Percentiles rank a stretch among this genome's conserved stretches.
Evolutionary conservation across 208 protist species (phyloP).

Genomic region (Leishmania turanica): DNA sequence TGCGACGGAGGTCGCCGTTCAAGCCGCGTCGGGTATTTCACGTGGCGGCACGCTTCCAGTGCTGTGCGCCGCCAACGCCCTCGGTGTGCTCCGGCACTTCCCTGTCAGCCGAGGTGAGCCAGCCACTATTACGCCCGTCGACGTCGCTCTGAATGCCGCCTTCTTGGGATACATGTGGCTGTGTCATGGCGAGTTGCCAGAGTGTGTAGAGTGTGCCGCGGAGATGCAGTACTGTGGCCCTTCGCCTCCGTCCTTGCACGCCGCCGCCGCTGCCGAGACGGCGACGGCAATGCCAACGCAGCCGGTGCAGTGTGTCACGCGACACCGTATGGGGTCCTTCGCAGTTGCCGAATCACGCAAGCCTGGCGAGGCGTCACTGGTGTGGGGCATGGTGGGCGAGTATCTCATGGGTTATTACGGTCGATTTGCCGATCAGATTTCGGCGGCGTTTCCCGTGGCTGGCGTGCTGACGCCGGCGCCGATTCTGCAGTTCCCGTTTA

Average conservation of each 20-base stretch:
- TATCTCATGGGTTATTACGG: constrained; percentile 81
- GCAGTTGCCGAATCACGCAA: constrained; percentile 24
- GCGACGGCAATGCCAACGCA: background rate
- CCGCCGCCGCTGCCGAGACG: background rate
- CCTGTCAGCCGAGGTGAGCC: constrained; percentile 42
- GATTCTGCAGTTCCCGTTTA: constrained; percentile 35
- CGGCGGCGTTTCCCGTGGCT: constrained; percentile 37
- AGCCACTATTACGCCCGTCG: constrained; percentile 56
- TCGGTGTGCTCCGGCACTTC: constrained; percentile 56
- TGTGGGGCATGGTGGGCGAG: constrained; percentile 82
- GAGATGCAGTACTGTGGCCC: constrained; percentile 9
- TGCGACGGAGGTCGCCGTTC: constrained; percentile 28
- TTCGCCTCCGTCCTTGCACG: background rate
- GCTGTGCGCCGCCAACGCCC: constrained; percentile 59
- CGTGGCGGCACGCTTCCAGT: constrained; percentile 36
- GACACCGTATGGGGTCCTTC: constrained; percentile 24
- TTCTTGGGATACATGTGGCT: constrained; percentile 29
- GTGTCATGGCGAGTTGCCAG: constrained; percentile 13
- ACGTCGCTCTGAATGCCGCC: constrained; percentile 62
- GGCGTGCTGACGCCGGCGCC: constrained; percentile 22
- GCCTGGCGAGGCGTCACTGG: constrained; percentile 32
- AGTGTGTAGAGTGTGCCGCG: constrained; percentile 10
- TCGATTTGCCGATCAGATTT: constrained; percentile 34
- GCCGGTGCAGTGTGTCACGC: background rate
- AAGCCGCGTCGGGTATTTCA: constrained; percentile 4